Evolutionary conservation across 2,329 filamentous ascomycete species (phyloP).

Genomic region (Aspergillus terreus): DNA sequence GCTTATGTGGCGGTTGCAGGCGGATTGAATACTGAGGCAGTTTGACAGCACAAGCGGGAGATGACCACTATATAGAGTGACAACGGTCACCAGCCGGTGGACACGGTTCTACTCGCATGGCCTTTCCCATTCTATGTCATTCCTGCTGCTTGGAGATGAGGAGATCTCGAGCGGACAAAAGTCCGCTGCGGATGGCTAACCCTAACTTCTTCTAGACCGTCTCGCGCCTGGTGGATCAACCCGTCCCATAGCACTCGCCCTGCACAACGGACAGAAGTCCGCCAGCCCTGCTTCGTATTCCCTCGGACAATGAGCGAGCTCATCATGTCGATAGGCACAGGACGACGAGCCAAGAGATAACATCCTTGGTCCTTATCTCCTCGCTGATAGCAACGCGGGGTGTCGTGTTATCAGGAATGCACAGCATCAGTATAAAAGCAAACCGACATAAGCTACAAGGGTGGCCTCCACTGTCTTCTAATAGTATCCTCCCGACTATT

Average conservation of each 20-base stretch:
- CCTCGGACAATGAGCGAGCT: not conserved
- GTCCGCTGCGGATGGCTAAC: not conserved
- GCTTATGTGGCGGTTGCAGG: not conserved
- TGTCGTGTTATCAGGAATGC: not conserved
- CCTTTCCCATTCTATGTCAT: not conserved
- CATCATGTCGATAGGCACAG: not conserved
- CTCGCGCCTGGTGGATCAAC: not conserved
- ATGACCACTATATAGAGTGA: not conserved
- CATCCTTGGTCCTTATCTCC: conserved; percentile 3
- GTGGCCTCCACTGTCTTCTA: not conserved
- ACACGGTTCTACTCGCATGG: not conserved
- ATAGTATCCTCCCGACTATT: not conserved
- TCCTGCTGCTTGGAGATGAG: not conserved
- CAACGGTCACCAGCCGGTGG: not conserved
- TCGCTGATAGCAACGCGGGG: not conserved
- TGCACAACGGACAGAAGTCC: conserved; percentile 5
- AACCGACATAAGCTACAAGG: not conserved
- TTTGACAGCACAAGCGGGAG: not conserved
- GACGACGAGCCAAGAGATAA: conserved; percentile 9
- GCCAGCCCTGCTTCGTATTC: not conserved
- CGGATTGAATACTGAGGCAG: no score
- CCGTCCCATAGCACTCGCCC: not conserved
- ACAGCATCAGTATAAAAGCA: not conserved
- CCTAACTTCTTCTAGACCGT: not conserved
- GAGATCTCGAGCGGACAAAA: not conserved